phyloP scores from a whole-genome alignment of 2,329 filamentous ascomycete genomes.

The Epicoccum nigrum region DNA sequence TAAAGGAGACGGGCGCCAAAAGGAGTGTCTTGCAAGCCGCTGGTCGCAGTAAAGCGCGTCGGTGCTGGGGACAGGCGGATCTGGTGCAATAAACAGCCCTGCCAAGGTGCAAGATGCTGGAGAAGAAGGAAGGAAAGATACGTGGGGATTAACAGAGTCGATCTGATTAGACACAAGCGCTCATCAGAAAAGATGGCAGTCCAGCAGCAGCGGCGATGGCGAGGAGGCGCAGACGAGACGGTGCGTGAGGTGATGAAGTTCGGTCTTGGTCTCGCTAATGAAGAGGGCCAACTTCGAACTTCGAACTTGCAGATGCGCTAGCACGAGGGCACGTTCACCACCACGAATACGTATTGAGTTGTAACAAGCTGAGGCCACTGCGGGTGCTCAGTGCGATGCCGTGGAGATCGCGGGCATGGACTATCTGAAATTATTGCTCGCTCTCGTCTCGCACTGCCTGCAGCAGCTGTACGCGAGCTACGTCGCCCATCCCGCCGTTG shows the following conservation, averaged over 20 bases:
- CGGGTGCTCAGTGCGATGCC: background rate
- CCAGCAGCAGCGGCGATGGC: slow-evolving; percentile 24
- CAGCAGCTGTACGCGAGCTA: too few species aligned
- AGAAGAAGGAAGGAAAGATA: slow-evolving; percentile 47
- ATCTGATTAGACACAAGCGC: slow-evolving; percentile 37
- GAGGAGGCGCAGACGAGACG: slow-evolving; percentile 18
- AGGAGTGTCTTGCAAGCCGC: slow-evolving; percentile 37
- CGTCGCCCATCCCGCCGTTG: background rate
- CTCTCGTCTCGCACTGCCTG: too few species aligned
- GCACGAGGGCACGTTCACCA: slow-evolving; percentile 13
- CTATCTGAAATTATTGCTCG: too few species aligned
- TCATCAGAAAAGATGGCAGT: slow-evolving; percentile 31
- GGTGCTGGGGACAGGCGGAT: slow-evolving; percentile 16
- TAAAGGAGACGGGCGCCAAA: slow-evolving; percentile 18
- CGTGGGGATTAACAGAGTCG: slow-evolving; percentile 37
- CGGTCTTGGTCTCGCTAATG: slow-evolving; percentile 11
- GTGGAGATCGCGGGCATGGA: background rate
- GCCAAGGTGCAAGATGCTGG: slow-evolving; percentile 38
- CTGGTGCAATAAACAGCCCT: slow-evolving; percentile 48
- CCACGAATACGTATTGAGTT: too few species aligned
- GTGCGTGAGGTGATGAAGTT: slow-evolving; percentile 23
- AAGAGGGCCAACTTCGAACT: slow-evolving; percentile 6
- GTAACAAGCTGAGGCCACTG: background rate
- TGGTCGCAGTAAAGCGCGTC: slow-evolving; percentile 21
- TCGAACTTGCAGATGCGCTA: background rate